These are phyloP conservation scores for Closterium sp. DNA, from an alignment of 139 green algal species.

Conservation along the genomic window DNA sequence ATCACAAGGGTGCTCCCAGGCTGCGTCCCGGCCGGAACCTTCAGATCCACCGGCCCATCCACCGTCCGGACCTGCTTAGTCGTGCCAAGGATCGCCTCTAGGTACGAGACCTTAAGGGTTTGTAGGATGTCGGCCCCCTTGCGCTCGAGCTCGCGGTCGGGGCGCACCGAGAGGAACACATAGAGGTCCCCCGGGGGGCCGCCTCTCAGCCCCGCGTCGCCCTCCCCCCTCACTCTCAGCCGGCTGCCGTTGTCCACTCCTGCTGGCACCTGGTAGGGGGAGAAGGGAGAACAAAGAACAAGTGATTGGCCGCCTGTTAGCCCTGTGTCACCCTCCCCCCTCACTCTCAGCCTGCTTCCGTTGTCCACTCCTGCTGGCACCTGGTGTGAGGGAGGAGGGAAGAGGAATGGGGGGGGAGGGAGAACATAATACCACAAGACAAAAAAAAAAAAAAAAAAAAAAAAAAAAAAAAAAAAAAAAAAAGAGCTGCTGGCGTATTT, in stretches of 20 bases:
- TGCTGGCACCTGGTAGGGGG: constrained; percentile 66
- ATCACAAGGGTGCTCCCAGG: constrained; percentile 96
- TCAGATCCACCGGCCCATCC: constrained; percentile 93
- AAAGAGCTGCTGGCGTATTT: too few species aligned
- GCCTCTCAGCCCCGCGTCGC: constrained; percentile 58
- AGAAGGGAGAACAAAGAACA: not conserved
- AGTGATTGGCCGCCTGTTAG: not conserved
- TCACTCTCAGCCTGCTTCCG: constrained; percentile 79
- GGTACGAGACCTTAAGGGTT: constrained; percentile 73
- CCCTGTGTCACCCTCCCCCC: constrained; percentile 72
- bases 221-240: constrained; percentile 82
- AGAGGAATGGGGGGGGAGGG: not conserved
- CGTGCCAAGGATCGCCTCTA: constrained; percentile 93
- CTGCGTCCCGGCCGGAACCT: constrained; percentile 88
- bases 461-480: too few species aligned
- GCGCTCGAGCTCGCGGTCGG: constrained; percentile 79
- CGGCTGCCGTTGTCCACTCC: constrained; percentile 83
- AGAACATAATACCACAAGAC: constrained; percentile 10
- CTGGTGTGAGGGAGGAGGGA: too few species aligned
- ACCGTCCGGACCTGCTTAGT: constrained; percentile 82
- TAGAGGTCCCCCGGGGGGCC: constrained; percentile 84
- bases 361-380: constrained; percentile 88
- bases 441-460: too few species aligned
- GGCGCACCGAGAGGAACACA: constrained; percentile 85
- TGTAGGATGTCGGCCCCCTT: constrained; percentile 88